These are phyloP conservation scores for Leccinum ponderosum DNA, from an alignment of 1,284 basidiomycete genomes.

Conservation along the genomic window DNA sequence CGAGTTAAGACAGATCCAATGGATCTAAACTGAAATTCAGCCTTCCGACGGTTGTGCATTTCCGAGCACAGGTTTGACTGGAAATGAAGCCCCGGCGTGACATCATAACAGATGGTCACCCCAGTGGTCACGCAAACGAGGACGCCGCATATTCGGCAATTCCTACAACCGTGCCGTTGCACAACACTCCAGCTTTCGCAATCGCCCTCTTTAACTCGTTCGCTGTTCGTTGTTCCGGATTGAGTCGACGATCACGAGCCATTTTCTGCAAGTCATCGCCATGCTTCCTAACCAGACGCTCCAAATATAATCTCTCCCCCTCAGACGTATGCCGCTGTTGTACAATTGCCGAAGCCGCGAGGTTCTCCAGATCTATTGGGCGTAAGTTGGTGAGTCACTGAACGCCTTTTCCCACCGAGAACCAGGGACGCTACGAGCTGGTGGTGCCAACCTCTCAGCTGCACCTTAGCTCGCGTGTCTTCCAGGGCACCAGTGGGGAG, in stretches of 20 bases:
- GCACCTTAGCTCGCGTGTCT: background rate
- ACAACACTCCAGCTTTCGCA: slow-evolving; percentile 45
- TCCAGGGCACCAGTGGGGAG: background rate
- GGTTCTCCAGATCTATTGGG: slow-evolving; percentile 46
- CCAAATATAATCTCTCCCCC: slow-evolving; percentile 73
- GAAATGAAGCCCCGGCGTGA: slow-evolving; percentile 28
- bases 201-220: slow-evolving; percentile 77
- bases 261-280: slow-evolving; percentile 75
- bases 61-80: slow-evolving; percentile 30
- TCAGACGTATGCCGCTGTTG: slow-evolving; percentile 66
- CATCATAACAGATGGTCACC: slow-evolving; percentile 19
- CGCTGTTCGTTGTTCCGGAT: slow-evolving; percentile 84
- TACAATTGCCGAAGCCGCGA: slow-evolving; percentile 43
- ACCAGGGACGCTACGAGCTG: slow-evolving; percentile 1
- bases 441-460: background rate
- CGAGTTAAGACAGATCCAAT: slow-evolving; percentile 14
- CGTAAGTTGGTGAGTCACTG: slow-evolving; percentile 11
- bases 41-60: slow-evolving; percentile 21
- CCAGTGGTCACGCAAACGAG: slow-evolving; percentile 15
- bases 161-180: background rate
- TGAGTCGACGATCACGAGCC: slow-evolving; percentile 79
- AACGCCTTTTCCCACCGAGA: background rate
- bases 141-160: slow-evolving; percentile 5
- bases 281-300: slow-evolving; percentile 68
- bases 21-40: slow-evolving; percentile 16